Percentiles rank a stretch among this genome's conserved stretches.
These are phyloP conservation scores for Acanthamoeba castellanii DNA, from an alignment of 208 protist species.

Conservation along the genomic window DNA sequence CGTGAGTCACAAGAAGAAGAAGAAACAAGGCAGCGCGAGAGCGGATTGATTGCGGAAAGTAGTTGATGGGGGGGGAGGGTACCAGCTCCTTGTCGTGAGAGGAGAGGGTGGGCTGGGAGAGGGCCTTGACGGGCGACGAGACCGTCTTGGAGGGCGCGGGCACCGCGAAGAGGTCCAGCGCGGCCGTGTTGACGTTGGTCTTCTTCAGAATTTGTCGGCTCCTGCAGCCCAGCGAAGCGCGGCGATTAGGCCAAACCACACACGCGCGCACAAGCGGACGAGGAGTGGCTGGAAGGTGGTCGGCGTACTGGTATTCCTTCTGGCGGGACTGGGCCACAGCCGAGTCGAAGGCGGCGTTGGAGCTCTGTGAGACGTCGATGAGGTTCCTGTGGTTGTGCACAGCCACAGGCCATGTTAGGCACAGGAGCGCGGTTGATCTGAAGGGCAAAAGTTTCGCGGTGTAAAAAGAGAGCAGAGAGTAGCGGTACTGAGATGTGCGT, in stretches of 20 bases:
- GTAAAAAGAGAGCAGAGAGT: background rate
- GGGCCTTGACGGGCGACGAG: slow-evolving; percentile 28
- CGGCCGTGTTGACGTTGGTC: background rate
- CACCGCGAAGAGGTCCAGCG: background rate
- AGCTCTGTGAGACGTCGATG: slow-evolving; percentile 48
- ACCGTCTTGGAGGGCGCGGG: slow-evolving; percentile 25
- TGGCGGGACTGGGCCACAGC: slow-evolving; percentile 7
- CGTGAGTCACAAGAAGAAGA: background rate
- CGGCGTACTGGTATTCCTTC: slow-evolving; percentile 51
- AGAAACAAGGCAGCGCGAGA: background rate
- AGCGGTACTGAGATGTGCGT: slow-evolving; percentile 3
- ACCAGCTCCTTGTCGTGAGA: slow-evolving; percentile 28
- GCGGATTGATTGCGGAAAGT: background rate
- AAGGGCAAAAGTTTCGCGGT: background rate
- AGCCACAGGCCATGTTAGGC: background rate
- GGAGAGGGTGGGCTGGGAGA: background rate
- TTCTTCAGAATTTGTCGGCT: slow-evolving; percentile 43
- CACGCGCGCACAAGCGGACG: background rate
- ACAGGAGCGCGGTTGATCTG: background rate
- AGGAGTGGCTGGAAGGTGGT: background rate
- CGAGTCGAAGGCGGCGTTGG: slow-evolving; percentile 14
- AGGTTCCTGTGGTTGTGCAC: background rate
- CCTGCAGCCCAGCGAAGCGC: background rate
- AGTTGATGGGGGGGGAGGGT: background rate
- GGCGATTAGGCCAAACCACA: background rate